Conservation (phyloP, 176 grass and related monocot genomes). For the Olyra latifolia region DNA sequence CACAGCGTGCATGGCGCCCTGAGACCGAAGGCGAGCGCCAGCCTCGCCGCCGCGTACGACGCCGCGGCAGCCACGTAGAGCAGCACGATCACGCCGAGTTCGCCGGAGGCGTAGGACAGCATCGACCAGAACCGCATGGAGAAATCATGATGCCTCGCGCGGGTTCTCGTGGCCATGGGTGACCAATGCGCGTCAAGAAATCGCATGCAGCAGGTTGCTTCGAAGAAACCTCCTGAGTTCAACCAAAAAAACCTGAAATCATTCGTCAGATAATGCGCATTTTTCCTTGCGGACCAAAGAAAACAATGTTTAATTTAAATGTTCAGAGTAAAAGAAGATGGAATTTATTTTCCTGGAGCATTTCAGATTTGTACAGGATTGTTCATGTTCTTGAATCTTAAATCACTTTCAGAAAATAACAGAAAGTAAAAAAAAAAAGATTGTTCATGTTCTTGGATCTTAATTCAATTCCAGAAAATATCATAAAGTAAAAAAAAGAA, state of each 20-base stretch:
- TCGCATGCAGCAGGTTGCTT: slow-evolving; percentile 2
- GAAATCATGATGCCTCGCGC: slow-evolving; percentile 12
- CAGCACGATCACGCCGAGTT: slow-evolving; percentile 72
- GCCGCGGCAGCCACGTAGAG: slow-evolving; percentile 52
- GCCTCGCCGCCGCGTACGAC: slow-evolving; percentile 50
- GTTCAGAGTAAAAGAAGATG: not conserved
- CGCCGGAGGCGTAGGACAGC: slow-evolving; percentile 51
- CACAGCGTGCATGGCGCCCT: slow-evolving; percentile 67
- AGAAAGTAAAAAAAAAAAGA: not conserved
- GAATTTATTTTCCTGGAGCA: not conserved
- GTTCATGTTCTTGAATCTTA: not conserved
- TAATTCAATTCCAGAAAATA: not conserved
- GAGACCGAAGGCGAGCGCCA: slow-evolving; percentile 53
- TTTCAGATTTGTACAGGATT: not conserved
- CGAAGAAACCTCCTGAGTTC: not conserved
- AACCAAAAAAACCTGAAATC: not conserved
- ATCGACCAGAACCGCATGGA: slow-evolving; percentile 29
- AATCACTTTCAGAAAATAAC: not conserved
- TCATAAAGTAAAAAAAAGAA: not conserved
- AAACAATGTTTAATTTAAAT: not conserved
- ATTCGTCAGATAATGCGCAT: not conserved
- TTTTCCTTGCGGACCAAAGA: not conserved
- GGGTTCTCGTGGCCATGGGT: slow-evolving; percentile 35
- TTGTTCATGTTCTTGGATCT: not conserved
- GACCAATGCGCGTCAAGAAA: slow-evolving; percentile 27